Conservation (phyloP, 129 eudicot genomes). For the Cynara cardunculus region DNA sequence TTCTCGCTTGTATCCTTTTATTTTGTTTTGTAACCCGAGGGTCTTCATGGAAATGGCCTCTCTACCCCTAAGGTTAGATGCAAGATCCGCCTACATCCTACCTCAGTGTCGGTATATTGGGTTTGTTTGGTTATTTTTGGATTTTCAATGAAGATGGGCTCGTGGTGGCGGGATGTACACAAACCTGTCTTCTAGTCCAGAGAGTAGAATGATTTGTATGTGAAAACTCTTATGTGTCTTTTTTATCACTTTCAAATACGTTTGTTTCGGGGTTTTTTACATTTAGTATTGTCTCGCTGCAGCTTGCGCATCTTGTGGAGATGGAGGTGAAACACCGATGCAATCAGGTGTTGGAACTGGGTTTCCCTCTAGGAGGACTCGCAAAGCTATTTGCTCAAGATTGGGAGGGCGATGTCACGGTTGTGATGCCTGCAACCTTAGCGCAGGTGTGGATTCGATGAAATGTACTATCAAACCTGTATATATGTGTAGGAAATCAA, state of each 20-base stretch:
- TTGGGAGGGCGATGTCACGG: conserved; percentile 98
- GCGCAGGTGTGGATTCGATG: conserved; percentile 52
- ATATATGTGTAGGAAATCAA: background rate
- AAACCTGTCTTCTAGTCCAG: background rate
- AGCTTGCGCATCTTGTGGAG: conserved; percentile 90
- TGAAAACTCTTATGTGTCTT: background rate
- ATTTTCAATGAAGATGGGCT: no score
- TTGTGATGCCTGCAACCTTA: conserved; percentile 95
- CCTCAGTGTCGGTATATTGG: background rate
- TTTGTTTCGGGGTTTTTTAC: background rate
- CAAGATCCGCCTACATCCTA: background rate
- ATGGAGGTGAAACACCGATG: conserved; percentile 98
- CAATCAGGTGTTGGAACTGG: conserved; percentile 82
- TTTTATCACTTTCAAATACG: background rate
- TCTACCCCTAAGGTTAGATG: background rate
- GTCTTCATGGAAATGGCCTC: background rate
- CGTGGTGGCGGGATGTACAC: background rate
- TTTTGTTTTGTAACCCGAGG: background rate
- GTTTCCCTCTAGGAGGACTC: conserved; percentile 89
- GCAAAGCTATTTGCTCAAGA: conserved; percentile 96
- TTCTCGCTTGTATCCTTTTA: background rate
- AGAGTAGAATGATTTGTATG: background rate
- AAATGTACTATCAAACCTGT: background rate
- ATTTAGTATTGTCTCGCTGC: conserved; percentile 9
- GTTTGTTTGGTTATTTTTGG: background rate